Evolutionary conservation across 2,329 filamentous ascomycete genomes (phyloP), one percentile per base, ranked within the genome.

Genomic region (Aspergillus fumigatus): DNA sequence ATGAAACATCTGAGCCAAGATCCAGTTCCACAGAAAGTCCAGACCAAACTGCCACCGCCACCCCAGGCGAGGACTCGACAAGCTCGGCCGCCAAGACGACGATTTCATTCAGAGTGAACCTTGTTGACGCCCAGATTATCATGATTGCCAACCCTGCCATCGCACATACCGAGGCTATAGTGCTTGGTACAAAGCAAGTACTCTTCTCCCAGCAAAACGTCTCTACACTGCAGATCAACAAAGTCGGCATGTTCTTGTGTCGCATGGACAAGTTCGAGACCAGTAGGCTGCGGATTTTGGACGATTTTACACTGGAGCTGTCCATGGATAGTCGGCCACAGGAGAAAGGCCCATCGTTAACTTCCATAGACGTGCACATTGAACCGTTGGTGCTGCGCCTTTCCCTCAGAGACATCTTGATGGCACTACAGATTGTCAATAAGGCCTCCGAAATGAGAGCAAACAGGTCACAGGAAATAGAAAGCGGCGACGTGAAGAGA

Each of bases 191-290:
- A 2, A 96, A 97, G 70, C 92, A 99, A 71, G 86, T 97, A 11
- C 81, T 97, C 1, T 82, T 97, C 10, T 96, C 93, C 1, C 89
- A 96, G 66, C 95, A 99, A 72, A 91, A 97, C 76, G 90, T 93
- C 8, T 83, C 95, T 64, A 97, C 94, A 0, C 83, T 99, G 69
- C 93, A 99, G 69, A 86, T 99, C 2, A 92, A 91, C 7, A 88
- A 97, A 68, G 84, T 97, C 53, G 94, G 94, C 65, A 99, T 99
- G 94, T 99, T 97, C 72, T 75, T 99, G 32, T 99, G 95, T 70
- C 89, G 94, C 11, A 99, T 99, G 94, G 95, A 99, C 73, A 90
- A 87, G 61, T 97, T 97, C 65, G 93, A 99, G 64, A 92, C 89
- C 3, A 92, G 88, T 43, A 86, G 91, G 40, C 81, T 99, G 49